Conservation (phyloP, 2,329 filamentous ascomycete species). For the Sporothrix dimorphospora region DNA sequence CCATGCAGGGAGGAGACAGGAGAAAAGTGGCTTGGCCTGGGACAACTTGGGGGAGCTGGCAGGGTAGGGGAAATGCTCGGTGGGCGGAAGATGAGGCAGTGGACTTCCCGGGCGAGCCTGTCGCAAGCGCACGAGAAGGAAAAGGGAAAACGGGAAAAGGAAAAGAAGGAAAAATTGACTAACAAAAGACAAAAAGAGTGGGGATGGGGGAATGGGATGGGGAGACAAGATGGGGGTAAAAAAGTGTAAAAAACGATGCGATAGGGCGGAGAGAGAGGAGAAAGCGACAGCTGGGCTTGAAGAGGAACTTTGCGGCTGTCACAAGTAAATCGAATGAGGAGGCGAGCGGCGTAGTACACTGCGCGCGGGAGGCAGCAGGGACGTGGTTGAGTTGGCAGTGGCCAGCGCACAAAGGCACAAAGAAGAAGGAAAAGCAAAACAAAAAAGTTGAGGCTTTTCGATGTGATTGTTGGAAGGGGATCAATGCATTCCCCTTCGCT, state of each 20-base stretch:
- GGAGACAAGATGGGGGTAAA: background rate
- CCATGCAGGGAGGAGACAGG: background rate
- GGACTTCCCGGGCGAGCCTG: background rate
- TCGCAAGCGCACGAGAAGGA: background rate
- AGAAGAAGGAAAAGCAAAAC: background rate
- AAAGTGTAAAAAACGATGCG: background rate
- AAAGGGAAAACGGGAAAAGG: background rate
- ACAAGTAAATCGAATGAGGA: constrained; percentile 11
- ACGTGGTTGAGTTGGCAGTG: background rate
- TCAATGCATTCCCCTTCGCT: background rate
- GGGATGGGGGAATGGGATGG: constrained; percentile 7
- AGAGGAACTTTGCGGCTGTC: constrained; percentile 6
- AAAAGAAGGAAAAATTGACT: background rate
- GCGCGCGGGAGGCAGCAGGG: background rate
- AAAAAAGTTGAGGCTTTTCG: background rate
- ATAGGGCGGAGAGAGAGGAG: background rate
- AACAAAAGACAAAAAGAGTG: background rate
- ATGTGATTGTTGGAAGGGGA: background rate
- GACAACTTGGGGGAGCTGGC: background rate
- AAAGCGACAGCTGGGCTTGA: background rate
- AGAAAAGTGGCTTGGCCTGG: background rate
- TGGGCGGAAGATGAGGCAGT: background rate
- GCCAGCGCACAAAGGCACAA: constrained; percentile 13
- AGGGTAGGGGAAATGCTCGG: background rate
- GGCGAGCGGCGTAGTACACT: background rate